Conservation (phyloP, 2,329 filamentous ascomycete species). For the Diaporthe caulivora region DNA sequence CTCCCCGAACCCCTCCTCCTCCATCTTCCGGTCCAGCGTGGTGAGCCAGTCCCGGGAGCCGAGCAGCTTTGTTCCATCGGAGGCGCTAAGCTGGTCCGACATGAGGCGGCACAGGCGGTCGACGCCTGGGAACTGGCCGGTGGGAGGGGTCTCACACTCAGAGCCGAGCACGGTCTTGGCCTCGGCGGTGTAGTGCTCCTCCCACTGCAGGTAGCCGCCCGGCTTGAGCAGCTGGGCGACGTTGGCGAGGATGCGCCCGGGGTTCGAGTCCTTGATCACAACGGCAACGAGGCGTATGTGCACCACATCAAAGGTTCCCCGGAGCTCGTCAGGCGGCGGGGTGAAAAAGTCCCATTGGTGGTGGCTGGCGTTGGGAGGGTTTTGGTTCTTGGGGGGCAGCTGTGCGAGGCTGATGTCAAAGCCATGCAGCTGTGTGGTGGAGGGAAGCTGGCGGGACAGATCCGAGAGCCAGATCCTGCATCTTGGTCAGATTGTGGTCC, state of each 20-base stretch:
- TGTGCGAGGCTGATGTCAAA: conserved; percentile 43
- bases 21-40: not conserved
- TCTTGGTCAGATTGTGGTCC: not conserved
- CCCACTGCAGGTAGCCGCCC: conserved; percentile 42
- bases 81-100: not conserved
- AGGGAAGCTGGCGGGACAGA: conserved; percentile 37
- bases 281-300: conserved; percentile 45
- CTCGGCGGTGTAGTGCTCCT: conserved; percentile 17
- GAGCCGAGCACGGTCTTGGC: not conserved
- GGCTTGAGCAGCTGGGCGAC: conserved; percentile 43
- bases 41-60: conserved; percentile 3
- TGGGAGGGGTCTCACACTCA: not conserved
- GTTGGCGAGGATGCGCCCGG: conserved; percentile 36
- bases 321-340: conserved; percentile 42
- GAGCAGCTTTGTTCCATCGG: not conserved
- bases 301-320: conserved; percentile 45
- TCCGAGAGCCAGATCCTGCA: conserved; percentile 41
- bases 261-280: conserved; percentile 40
- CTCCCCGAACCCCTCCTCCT: not conserved
- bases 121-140: conserved; percentile 4
- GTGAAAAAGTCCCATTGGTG: conserved; percentile 42
- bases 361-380: conserved; percentile 43
- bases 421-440: conserved; percentile 41
- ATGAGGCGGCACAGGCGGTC: not conserved
- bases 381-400: conserved; percentile 39